phyloP scores from a whole-genome alignment of 441 rosid genomes.

The Heliophila coronopifolia region DNA sequence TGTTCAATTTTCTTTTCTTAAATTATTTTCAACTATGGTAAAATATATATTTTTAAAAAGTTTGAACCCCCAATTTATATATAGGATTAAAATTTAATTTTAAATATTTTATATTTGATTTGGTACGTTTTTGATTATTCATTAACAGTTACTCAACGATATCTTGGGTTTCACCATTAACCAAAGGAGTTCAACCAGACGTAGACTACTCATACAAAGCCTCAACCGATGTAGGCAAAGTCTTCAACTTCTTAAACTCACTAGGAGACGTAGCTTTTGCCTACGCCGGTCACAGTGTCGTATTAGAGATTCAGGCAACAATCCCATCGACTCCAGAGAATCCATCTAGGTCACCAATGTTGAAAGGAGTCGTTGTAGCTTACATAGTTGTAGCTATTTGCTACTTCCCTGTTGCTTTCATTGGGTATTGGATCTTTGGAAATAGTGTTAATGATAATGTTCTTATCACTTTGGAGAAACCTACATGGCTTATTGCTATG shows the following conservation, averaged over 20 bases:
- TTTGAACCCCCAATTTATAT: too few relatives aligned
- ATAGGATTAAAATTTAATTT: too few relatives aligned
- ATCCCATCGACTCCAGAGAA: conserved; percentile 53
- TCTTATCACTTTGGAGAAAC: conserved; percentile 42
- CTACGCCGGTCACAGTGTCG: conserved; percentile 61
- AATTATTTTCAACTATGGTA: too few relatives aligned
- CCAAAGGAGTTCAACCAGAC: conserved; percentile 37
- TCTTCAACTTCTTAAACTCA: conserved; percentile 43
- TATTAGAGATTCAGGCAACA: conserved; percentile 63
- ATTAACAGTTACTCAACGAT: conserved; percentile 66
- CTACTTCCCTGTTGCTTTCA: conserved; percentile 57
- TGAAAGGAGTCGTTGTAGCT: conserved; percentile 51
- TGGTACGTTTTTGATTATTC: too few relatives aligned
- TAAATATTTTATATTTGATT: too few relatives aligned
- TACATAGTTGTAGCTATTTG: conserved; percentile 52
- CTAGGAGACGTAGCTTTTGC: conserved; percentile 57
- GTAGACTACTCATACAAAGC: conserved; percentile 39
- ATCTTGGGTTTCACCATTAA: conserved; percentile 37
- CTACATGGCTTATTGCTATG: conserved; percentile 48
- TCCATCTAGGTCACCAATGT: conserved; percentile 60
- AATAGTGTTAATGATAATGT: conserved; percentile 45
- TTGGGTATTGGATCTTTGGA: conserved; percentile 48
- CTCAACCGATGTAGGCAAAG: conserved; percentile 29
- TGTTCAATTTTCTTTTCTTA: too few relatives aligned
- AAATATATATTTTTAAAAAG: too few relatives aligned